Evolutionary conservation across 2,329 filamentous ascomycete species (phyloP), one percentile per base, ranked within the genome.

Genomic region (Phoma herbarum): DNA sequence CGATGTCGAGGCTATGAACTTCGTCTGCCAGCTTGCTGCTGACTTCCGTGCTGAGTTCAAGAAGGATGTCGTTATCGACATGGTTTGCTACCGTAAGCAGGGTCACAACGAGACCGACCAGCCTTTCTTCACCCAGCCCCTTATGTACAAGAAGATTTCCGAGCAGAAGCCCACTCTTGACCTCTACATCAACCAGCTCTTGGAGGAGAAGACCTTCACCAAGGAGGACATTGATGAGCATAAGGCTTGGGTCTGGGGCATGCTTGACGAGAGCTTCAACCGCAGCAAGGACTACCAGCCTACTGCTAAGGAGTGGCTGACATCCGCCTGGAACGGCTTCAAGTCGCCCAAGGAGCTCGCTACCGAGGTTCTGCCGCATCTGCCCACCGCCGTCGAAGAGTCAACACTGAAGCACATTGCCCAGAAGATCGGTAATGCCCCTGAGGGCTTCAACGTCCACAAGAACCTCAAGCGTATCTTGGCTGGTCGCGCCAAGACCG

Each of bases 71-170:
- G 93, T 99, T 69, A 92, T 99, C 74, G 95, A 99, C 79, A 88
- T 99, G 72, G 93, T 98, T 75, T 99, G 95, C 86, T 99, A 99
- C 86, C 91, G 95, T 75, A 99, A 98, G 84, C 89, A 97, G 79
- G 95, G 95, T 63, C 95, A 99, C 88, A 99, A 99, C 82, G 95
- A 99, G 84, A 99, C 95, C 11, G 95, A 99, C 77, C 95, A 99
- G 84, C 95, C 95, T 46, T 97, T 94, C 39, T 99, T 99, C 85
- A 99, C 95, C n/a, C 95, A 99, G 79, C 95, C 95, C 39, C 83
- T 97, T 69, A 99, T 99, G 95, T 99, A 99, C 87, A 97, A 98
- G 88, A 91, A 91, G 74, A 98, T 99, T 76, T 86, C 88, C 68
- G 85, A 89, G 60, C 92, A 98, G 78, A 86, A 90, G 65, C 88